Evolutionary conservation across 805 yeast species (phyloP).

Genomic region (Debaryomyces castellii): DNA sequence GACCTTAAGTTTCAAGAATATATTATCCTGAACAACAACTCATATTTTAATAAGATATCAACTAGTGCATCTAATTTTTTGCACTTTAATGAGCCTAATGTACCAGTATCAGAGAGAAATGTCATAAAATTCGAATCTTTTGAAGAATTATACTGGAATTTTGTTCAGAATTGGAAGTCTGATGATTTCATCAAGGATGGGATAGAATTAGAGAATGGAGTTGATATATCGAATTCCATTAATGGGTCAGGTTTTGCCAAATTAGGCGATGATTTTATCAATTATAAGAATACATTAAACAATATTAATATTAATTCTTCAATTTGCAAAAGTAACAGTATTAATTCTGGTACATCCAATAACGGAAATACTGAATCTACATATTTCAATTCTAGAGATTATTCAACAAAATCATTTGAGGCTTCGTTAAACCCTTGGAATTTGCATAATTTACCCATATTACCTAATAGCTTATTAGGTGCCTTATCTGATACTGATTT

Average conservation of each 20-base stretch:
- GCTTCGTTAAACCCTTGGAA: conserved; percentile 52
- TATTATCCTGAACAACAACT: conserved; percentile 15
- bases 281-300: conserved; percentile 21
- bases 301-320: conserved; percentile 17
- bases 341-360: not conserved
- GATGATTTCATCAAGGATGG: conserved; percentile 23
- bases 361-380: conserved; percentile 7
- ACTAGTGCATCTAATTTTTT: conserved; percentile 2
- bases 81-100: conserved; percentile 5
- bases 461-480: conserved; percentile 49
- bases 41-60: conserved; percentile 9
- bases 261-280: conserved; percentile 27
- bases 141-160: conserved; percentile 46
- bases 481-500: conserved; percentile 41
- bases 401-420: conserved; percentile 16
- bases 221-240: conserved; percentile 26
- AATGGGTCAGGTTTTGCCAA: conserved; percentile 35
- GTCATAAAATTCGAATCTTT: conserved; percentile 19
- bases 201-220: conserved; percentile 27
- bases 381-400: conserved; percentile 19
- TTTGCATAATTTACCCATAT: conserved; percentile 51
- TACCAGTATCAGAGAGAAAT: conserved; percentile 11
- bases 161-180: conserved; percentile 22
- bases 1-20: conserved; percentile 44
- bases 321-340: conserved; percentile 3